A percentile compares a stretch with the other conserved stretches of the same genome.
Conservation (phyloP, 2,329 filamentous ascomycete species). For the Claviceps digitariae region DNA sequence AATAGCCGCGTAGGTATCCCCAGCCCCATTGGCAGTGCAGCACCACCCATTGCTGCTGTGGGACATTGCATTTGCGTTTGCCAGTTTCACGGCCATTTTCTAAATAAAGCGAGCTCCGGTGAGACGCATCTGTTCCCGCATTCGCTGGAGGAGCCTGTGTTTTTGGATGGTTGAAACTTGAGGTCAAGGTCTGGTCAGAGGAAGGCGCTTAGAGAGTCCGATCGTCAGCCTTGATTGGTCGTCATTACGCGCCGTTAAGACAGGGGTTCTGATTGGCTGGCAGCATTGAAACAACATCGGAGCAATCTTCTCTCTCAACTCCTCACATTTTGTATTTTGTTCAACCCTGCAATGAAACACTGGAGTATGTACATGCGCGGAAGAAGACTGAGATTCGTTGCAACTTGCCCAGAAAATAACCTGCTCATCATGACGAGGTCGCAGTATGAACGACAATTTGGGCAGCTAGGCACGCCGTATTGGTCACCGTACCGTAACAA, state of each 20-base stretch:
- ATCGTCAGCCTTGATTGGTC: conserved; percentile 14
- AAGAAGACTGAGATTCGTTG: no score
- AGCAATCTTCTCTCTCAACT: no score
- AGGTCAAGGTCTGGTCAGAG: conserved; percentile 14
- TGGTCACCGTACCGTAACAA: neutral
- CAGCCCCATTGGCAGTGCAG: neutral
- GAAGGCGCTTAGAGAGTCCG: conserved; percentile 24
- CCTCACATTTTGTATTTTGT: no score
- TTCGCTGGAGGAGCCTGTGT: neutral
- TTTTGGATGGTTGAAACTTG: neutral
- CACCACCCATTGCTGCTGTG: neutral
- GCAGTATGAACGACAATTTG: neutral
- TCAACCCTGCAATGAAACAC: no score
- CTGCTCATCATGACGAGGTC: no score
- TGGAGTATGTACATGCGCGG: no score
- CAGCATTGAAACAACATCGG: no score
- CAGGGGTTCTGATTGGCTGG: neutral
- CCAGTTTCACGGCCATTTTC: neutral
- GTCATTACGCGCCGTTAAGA: neutral
- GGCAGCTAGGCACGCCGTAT: neutral
- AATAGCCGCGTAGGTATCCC: neutral
- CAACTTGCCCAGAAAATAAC: no score
- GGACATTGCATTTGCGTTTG: neutral
- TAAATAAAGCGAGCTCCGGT: neutral
- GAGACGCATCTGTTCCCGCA: conserved; percentile 1